phyloP scores from a whole-genome alignment of 495 filamentous ascomycete genomes.

The Aspergillus leporis region DNA sequence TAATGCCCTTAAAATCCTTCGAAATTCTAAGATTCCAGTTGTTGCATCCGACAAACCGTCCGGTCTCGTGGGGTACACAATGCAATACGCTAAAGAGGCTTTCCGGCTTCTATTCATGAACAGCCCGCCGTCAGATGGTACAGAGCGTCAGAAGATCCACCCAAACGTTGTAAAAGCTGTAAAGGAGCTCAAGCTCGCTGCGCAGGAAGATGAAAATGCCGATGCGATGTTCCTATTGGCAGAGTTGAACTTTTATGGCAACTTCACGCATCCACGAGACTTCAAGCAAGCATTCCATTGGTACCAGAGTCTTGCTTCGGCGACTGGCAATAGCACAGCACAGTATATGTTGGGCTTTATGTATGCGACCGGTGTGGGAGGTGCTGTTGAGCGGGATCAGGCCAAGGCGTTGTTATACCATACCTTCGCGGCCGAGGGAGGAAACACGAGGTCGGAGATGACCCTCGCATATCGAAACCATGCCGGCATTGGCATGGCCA shows the following conservation, averaged over 20 bases:
- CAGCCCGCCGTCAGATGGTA: slow-evolving; percentile 32
- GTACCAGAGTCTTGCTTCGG: slow-evolving; percentile 74
- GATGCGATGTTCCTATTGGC: slow-evolving; percentile 91
- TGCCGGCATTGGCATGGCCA: slow-evolving; percentile 78
- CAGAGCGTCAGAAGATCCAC: slow-evolving; percentile 28
- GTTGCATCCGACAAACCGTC: slow-evolving; percentile 37
- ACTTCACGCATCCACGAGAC: slow-evolving; percentile 83
- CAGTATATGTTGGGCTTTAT: slow-evolving; percentile 96
- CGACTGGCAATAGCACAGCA: slow-evolving; percentile 85
- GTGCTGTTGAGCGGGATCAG: slow-evolving; percentile 81
- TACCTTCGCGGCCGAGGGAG: slow-evolving; percentile 85
- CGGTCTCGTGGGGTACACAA: slow-evolving; percentile 46
- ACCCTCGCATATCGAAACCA: slow-evolving; percentile 86
- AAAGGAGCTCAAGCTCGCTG: slow-evolving; percentile 71
- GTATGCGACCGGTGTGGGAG: slow-evolving; percentile 90
- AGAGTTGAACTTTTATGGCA: slow-evolving; percentile 96
- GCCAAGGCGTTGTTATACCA: slow-evolving; percentile 92
- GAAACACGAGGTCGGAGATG: slow-evolving; percentile 89
- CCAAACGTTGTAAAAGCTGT: slow-evolving; percentile 56
- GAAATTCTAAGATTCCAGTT: slow-evolving; percentile 30
- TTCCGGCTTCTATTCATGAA: slow-evolving; percentile 56
- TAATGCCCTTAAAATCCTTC: slow-evolving; percentile 37
- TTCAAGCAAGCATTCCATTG: slow-evolving; percentile 78
- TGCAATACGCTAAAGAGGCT: slow-evolving; percentile 49
- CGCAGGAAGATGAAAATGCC: slow-evolving; percentile 65